These are phyloP conservation scores for Exophiala dermatitidis DNA, from an alignment of 2,329 filamentous ascomycete species.

Conservation along the genomic window DNA sequence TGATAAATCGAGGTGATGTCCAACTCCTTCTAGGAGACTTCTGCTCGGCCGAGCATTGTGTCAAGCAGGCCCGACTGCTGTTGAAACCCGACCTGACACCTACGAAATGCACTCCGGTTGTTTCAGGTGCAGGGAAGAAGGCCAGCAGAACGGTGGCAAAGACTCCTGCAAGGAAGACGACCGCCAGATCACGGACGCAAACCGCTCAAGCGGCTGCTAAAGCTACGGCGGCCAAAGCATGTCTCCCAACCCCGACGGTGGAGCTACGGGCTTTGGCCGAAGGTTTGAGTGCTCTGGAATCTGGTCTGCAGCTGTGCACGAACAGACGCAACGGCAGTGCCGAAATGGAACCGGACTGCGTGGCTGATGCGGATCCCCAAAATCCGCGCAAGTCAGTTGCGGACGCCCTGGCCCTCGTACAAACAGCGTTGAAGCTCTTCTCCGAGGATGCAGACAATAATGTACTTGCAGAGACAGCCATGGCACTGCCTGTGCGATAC, in stretches of 20 bases:
- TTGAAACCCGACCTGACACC: background rate
- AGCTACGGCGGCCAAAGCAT: background rate
- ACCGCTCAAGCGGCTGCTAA: background rate
- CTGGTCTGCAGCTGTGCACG: constrained; percentile 38
- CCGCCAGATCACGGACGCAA: constrained; percentile 3
- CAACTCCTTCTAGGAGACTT: constrained; percentile 7
- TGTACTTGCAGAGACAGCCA: constrained; percentile 83
- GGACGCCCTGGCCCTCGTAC: constrained; percentile 49
- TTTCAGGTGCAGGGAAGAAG: background rate
- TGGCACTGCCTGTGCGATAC: constrained; percentile 65
- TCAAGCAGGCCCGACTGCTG: constrained; percentile 5
- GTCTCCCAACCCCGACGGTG: background rate
- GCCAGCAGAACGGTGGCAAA: background rate
- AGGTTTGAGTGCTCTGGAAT: constrained; percentile 1
- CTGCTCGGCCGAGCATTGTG: constrained; percentile 2
- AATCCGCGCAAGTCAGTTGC: constrained; percentile 53
- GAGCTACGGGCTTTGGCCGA: background rate
- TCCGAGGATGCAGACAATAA: constrained; percentile 66
- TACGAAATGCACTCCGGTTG: background rate
- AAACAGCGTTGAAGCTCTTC: constrained; percentile 40
- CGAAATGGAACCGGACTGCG: constrained; percentile 48
- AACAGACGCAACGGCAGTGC: background rate
- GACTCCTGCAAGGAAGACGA: constrained; percentile 3
- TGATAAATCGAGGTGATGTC: constrained; percentile 13
- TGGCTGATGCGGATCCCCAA: constrained; percentile 51